Evolutionary conservation across 2,329 filamentous ascomycete genomes (phyloP).

Genomic region (Epichloe gansuensis): DNA sequence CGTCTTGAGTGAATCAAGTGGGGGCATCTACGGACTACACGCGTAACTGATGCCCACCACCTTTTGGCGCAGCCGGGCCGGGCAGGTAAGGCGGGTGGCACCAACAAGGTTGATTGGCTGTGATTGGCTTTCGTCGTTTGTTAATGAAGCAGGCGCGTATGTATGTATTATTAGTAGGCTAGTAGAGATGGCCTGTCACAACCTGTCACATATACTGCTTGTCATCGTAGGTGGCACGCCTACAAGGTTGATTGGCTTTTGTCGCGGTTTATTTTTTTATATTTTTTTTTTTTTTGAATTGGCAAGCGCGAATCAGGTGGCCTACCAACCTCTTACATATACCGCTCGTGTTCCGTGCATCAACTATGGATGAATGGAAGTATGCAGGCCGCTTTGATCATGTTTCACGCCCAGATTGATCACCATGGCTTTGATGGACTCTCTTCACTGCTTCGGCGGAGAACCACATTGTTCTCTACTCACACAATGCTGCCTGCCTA

Average conservation of each 20-base stretch:
- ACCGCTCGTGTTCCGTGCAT: background rate
- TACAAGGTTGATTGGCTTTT: background rate
- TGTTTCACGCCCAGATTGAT: background rate
- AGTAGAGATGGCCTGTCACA: too few species aligned
- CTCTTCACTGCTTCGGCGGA: background rate
- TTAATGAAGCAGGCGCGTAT: too few species aligned
- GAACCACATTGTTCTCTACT: background rate
- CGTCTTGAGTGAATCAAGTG: too few species aligned
- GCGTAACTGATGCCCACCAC: too few species aligned
- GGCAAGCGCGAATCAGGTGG: background rate
- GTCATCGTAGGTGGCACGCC: background rate
- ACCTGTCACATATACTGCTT: too few species aligned
- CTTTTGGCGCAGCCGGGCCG: background rate
- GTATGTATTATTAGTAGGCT: too few species aligned
- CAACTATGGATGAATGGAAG: background rate
- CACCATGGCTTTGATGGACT: background rate
- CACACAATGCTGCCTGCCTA: background rate
- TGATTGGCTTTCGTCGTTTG: background rate
- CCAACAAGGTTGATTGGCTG: background rate
- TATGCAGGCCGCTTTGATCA: background rate
- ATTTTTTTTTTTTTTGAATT: background rate
- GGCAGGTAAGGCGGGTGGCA: background rate
- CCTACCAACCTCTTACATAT: background rate
- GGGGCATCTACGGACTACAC: too few species aligned
- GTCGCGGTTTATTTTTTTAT: background rate